A percentile compares a stretch with the other conserved stretches of the same genome.
Evolutionary conservation across 805 yeast genomes (phyloP).

Genomic region (Starmerella powellii): DNA sequence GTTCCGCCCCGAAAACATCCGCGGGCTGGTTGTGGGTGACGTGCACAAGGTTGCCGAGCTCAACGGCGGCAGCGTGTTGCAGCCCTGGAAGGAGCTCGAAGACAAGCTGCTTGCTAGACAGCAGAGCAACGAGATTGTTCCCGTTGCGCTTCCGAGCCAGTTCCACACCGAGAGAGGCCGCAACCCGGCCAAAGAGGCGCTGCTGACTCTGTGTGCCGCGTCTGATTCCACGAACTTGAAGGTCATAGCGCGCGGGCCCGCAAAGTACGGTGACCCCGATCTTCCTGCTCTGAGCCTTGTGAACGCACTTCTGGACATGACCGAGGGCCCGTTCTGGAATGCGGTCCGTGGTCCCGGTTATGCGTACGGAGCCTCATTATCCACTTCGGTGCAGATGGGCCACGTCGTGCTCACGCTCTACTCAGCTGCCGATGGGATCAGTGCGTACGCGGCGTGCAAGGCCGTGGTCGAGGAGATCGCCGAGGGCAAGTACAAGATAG

Average conservation of each 20-base stretch:
- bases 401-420: conserved; percentile 54
- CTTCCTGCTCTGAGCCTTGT: conserved; percentile 60
- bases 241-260: conserved; percentile 48
- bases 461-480: conserved; percentile 52
- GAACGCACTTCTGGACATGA: conserved; percentile 63
- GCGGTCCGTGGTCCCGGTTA: conserved; percentile 90
- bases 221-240: conserved; percentile 68
- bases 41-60: conserved; percentile 41
- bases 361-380: conserved; percentile 74
- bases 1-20: conserved; percentile 47
- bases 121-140: conserved; percentile 21
- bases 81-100: conserved; percentile 38
- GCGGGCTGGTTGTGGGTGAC: conserved; percentile 64
- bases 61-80: conserved; percentile 2
- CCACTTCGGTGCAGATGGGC: conserved; percentile 46
- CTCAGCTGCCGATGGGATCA: conserved; percentile 71
- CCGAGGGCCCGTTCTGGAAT: conserved; percentile 96
- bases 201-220: conserved; percentile 62
- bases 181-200: conserved; percentile 42
- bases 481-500: conserved; percentile 43
- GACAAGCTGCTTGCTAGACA: conserved; percentile 1
- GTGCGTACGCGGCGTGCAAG: conserved; percentile 51
- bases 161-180: conserved; percentile 47
- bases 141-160: conserved; percentile 35
- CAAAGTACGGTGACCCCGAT: conserved; percentile 44